Evolutionary conservation across 441 rosid species (phyloP), one percentile per base, ranked within the genome.

Genomic region (Theobroma grandiflorum): DNA sequence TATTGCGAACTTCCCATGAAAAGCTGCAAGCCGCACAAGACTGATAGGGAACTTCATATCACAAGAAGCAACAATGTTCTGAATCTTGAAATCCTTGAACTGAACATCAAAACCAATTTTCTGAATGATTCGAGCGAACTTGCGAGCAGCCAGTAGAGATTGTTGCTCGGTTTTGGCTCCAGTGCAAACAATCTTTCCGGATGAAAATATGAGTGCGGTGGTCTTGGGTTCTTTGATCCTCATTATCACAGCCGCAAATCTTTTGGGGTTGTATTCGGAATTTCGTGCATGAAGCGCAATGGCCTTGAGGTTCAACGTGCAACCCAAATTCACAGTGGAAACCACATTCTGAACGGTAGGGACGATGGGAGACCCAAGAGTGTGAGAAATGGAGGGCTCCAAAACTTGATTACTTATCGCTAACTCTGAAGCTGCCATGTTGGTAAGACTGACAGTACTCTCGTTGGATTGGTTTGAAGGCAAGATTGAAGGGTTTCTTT

Each of bases 361-460:
- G 2, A 38, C 42, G 4, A 38, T 3, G 42, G 42, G 42, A 38
- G 42, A 38, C 42, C 6, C 31, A 1, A 26, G 31, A 38, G 42
- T 3, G 42, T 38, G 4, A 38, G 6, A 3, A 38, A 1, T 38
- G 42, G 42, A 38, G 2, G 42, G 42, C 42, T 1, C 42, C 42
- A 38, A 38, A 38, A 38, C 31, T 38, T 38, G 42, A 5, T 38
- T 38, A 38, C 42, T 2, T 3, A 38, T 5, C 31, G 31, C 31
- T 26, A 26, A 26, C 31, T 26, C 31, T 1, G 31, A 26, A 38
- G 1, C 42, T 38, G 91, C 86, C 97, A 94, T 78, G 92, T 26
- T 26, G 31, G 31, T 26, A 26, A 26, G 31, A 26, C 31, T 26
- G 31, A 26, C 31, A 26, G 31, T 26, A 26, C 31, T 26, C 31